Percentiles rank a stretch among this genome's conserved stretches.
phyloP scores from a whole-genome alignment of 768 basidiomycete genomes.

The Leccinum arenicola region DNA sequence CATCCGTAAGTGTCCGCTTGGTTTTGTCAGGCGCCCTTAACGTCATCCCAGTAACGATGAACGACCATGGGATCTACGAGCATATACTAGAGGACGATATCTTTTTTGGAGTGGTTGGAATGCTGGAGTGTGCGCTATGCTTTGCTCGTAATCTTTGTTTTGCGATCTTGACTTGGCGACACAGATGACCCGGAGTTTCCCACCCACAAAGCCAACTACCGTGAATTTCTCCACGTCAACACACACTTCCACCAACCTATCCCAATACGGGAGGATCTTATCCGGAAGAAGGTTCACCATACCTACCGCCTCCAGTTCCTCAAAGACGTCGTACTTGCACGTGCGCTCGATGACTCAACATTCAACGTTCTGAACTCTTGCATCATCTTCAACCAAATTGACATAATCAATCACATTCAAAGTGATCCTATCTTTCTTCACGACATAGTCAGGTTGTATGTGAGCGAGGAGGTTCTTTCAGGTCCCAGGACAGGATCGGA shows the following conservation, averaged over 20 bases:
- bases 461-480: slow-evolving; percentile 63
- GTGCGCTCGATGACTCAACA: slow-evolving; percentile 92
- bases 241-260: slow-evolving; percentile 91
- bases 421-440: slow-evolving; percentile 70
- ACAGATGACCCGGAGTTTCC: slow-evolving; percentile 97
- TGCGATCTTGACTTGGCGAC: slow-evolving; percentile 15
- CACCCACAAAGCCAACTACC: slow-evolving; percentile 93
- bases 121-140: slow-evolving; percentile 86
- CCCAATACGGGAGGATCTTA: slow-evolving; percentile 66
- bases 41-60: slow-evolving; percentile 71
- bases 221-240: slow-evolving; percentile 82
- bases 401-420: slow-evolving; percentile 91
- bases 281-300: slow-evolving; percentile 91
- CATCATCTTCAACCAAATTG: slow-evolving; percentile 98
- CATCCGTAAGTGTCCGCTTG: slow-evolving; percentile 60
- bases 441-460: slow-evolving; percentile 75
- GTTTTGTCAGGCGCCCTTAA: not conserved
- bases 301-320: slow-evolving; percentile 97
- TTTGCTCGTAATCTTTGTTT: not conserved
- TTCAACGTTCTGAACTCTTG: slow-evolving; percentile 96
- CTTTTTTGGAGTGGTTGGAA: slow-evolving; percentile 90
- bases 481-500: slow-evolving; percentile 34
- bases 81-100: slow-evolving; percentile 91
- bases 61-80: slow-evolving; percentile 93
- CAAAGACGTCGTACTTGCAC: slow-evolving; percentile 96